These are phyloP conservation scores for Pisolithus tinctorius DNA, from an alignment of 768 basidiomycete genomes.

Conservation along the genomic window DNA sequence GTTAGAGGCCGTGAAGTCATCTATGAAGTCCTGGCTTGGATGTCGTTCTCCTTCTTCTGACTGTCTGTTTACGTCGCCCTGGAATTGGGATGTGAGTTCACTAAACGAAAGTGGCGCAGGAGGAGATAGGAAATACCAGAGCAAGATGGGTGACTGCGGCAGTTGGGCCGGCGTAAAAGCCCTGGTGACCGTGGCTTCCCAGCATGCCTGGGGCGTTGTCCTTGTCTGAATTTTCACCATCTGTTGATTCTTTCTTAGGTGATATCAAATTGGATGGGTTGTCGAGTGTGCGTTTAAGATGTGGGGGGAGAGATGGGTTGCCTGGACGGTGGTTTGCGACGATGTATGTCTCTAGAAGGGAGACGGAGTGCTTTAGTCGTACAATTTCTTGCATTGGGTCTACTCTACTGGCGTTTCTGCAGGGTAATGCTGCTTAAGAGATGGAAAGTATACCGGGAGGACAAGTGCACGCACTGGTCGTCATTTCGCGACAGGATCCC, in stretches of 20 bases:
- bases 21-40: slow-evolving; percentile 39
- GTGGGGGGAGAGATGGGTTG: slow-evolving; percentile 10
- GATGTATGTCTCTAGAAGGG: slow-evolving; percentile 32
- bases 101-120: slow-evolving; percentile 7
- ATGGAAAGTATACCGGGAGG: slow-evolving; percentile 30
- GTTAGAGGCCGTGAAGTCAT: slow-evolving; percentile 37
- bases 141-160: slow-evolving; percentile 65
- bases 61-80: slow-evolving; percentile 36
- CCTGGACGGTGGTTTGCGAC: slow-evolving; percentile 26
- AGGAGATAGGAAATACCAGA: slow-evolving; percentile 34
- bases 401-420: slow-evolving; percentile 27
- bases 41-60: slow-evolving; percentile 50
- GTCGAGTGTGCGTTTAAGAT: slow-evolving; percentile 22
- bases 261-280: slow-evolving; percentile 29
- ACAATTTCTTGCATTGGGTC: slow-evolving; percentile 36
- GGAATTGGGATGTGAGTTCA: slow-evolving; percentile 10
- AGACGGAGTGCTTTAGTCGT: slow-evolving; percentile 35
- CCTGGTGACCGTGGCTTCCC: slow-evolving; percentile 57
- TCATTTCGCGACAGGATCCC: slow-evolving; percentile 50
- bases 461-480: slow-evolving; percentile 30
- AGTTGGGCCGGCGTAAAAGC: slow-evolving; percentile 75
- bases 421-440: slow-evolving; percentile 20
- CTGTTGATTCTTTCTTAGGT: slow-evolving; percentile 44
- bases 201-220: slow-evolving; percentile 55
- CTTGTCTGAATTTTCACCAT: slow-evolving; percentile 42